Percentiles rank a stretch among this genome's conserved stretches.
phyloP scores from a whole-genome alignment of 2,329 filamentous ascomycete species.

The Clonostachys rosea region DNA sequence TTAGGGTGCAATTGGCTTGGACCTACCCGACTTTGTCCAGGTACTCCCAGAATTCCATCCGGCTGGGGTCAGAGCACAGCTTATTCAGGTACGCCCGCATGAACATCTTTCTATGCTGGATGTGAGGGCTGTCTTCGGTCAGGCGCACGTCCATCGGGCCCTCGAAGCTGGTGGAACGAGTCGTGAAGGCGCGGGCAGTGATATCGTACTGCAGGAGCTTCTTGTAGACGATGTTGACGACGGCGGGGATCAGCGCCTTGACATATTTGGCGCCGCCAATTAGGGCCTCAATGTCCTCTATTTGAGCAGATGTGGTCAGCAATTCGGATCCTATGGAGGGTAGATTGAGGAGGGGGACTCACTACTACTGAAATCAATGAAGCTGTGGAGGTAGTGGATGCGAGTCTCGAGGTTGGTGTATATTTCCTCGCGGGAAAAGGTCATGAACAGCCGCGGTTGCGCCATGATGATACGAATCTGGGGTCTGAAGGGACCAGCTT shows the following conservation, averaged over 20 bases:
- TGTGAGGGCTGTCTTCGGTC: conserved; percentile 67
- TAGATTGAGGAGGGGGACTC: conserved; percentile 18
- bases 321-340: neutral
- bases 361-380: conserved; percentile 72
- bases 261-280: conserved; percentile 69
- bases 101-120: conserved; percentile 74
- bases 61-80: conserved; percentile 69
- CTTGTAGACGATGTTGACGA: conserved; percentile 81
- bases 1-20: neutral
- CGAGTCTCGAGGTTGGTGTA: conserved; percentile 67
- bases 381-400: conserved; percentile 69
- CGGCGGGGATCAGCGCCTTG: conserved; percentile 74
- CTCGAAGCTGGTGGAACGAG: conserved; percentile 58
- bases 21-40: conserved; percentile 74
- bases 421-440: conserved; percentile 65
- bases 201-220: conserved; percentile 79
- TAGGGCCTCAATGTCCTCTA: conserved; percentile 70
- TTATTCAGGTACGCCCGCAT: conserved; percentile 70
- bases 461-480: too few relatives aligned
- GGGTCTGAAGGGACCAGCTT: too few relatives aligned
- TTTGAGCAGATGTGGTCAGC: too few relatives aligned
- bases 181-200: conserved; percentile 72
- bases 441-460: conserved; percentile 14
- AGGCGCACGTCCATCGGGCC: conserved; percentile 60
- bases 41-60: conserved; percentile 79